Conservation (phyloP, 495 filamentous ascomycete genomes). For the Aspergillus conjunctus region DNA sequence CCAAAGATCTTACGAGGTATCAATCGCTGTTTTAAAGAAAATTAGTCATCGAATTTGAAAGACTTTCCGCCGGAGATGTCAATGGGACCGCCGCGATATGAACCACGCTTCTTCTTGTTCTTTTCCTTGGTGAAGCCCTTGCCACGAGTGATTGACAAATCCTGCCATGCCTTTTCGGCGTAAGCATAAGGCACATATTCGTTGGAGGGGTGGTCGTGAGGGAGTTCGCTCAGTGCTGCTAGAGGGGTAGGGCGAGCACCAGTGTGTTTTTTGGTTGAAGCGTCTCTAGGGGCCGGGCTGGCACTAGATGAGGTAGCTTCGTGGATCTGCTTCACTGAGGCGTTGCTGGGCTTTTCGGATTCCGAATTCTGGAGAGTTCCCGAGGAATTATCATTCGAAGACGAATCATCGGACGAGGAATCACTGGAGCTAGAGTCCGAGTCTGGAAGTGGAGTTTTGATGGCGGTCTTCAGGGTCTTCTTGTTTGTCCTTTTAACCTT, state of each 20-base stretch:
- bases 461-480: constrained; percentile 51
- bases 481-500: constrained; percentile 33
- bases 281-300: constrained; percentile 50
- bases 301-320: constrained; percentile 37
- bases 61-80: constrained; percentile 68
- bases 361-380: constrained; percentile 41
- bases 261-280: constrained; percentile 53
- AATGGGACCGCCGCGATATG: constrained; percentile 81
- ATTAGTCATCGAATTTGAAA: constrained; percentile 85
- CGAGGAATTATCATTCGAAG: constrained; percentile 23
- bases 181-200: constrained; percentile 82
- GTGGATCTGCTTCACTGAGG: constrained; percentile 36
- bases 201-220: constrained; percentile 60
- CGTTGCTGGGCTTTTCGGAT: constrained; percentile 30
- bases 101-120: constrained; percentile 90
- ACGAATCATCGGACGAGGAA: constrained; percentile 30
- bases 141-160: constrained; percentile 86
- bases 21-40: background rate
- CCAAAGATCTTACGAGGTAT: constrained; percentile 4
- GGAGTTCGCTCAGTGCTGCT: constrained; percentile 48
- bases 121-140: constrained; percentile 99
- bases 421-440: constrained; percentile 39
- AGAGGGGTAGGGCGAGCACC: constrained; percentile 50
- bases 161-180: constrained; percentile 80
- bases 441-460: constrained; percentile 54